Evolutionary conservation across 192 early-diverging fungal genomes (phyloP), one percentile per base, ranked within the genome.

Genomic region (Pilobolus umbonatus): DNA sequence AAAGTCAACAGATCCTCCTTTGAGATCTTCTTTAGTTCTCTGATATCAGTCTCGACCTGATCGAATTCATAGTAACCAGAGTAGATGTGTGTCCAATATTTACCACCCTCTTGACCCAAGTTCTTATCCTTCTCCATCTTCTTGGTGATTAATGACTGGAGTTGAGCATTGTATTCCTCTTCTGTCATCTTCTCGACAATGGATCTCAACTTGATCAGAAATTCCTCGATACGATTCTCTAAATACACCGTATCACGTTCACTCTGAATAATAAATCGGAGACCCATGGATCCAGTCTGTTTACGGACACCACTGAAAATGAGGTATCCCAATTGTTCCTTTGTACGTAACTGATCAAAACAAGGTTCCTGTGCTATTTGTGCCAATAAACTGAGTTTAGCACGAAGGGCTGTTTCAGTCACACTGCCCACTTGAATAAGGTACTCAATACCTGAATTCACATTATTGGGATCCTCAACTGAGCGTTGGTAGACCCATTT

Each of bases 331-430:
- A 91, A 78, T 62, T 90, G 84, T 65, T 90, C 88, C 67, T 97
- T 93, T 15, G 96, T 98, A 22, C 96, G 80, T 48, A 98, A 73
- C 60, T 94, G 86, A 73, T 97, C 87, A 72, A 97, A 98, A 62
- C 80, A 88, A 29, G 94, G 92, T 67, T 98, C 95, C 44, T 87
- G 76, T 17, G 84, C 71, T 38, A 98, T 90, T 56, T 95, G 90
- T 12, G 84, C 79, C 52, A 93, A 58, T 43, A 98, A 78, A 32
- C 80, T 75, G 17, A 91, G 69, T 14, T 82, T 67, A 31, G 81
- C 83, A 29, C 94, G 88, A 28, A 83, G 68, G 19, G 74, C 61
- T 30, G 62, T 77, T 61, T 93, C 74, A 5, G 78, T 75, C 25
- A 81, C 77, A 61, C 83, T 77, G 2, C 95, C 94, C 29, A 93